Conservation (phyloP, 1,139 yeast species). For the Casaregolazyma lundiana region DNA sequence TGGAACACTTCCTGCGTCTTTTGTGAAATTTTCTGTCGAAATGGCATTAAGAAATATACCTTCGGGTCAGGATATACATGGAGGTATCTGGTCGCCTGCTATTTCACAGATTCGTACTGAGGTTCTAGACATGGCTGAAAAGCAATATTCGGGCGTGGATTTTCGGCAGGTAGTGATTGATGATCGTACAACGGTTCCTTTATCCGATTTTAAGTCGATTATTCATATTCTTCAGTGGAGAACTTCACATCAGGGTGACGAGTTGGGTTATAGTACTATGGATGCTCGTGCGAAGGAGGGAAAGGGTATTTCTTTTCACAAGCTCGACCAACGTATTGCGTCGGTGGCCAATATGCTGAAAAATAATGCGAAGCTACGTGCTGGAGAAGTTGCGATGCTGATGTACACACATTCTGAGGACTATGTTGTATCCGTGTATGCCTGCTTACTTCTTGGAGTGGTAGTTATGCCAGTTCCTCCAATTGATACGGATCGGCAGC, state of each 20-base stretch:
- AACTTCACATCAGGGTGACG: conserved; percentile 68
- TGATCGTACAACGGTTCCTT: conserved; percentile 66
- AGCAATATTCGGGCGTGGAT: conserved; percentile 77
- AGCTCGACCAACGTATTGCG: conserved; percentile 71
- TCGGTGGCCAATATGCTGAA: conserved; percentile 61
- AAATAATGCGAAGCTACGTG: conserved; percentile 44
- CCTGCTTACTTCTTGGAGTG: conserved; percentile 80
- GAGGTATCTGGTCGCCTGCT: conserved; percentile 82
- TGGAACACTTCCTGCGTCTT: conserved; percentile 71
- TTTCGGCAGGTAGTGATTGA: conserved; percentile 70
- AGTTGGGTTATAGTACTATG: conserved; percentile 71
- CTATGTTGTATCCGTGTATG: conserved; percentile 74
- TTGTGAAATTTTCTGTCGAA: conserved; percentile 72
- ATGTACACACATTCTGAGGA: conserved; percentile 90
- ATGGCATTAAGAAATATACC: conserved; percentile 66
- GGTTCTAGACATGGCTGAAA: conserved; percentile 43
- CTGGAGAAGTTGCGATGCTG: conserved; percentile 71
- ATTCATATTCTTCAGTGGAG: conserved; percentile 76
- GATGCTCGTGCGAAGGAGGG: conserved; percentile 41
- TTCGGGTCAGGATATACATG: conserved; percentile 71
- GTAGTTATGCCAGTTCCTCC: conserved; percentile 79
- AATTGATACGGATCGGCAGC: conserved; percentile 60
- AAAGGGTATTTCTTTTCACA: conserved; percentile 74
- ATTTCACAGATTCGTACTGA: conserved; percentile 56
- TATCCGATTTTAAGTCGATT: conserved; percentile 69